These are phyloP conservation scores for Thermothelomyces thermophilus DNA, from an alignment of 2,329 filamentous ascomycete genomes.

Conservation along the genomic window DNA sequence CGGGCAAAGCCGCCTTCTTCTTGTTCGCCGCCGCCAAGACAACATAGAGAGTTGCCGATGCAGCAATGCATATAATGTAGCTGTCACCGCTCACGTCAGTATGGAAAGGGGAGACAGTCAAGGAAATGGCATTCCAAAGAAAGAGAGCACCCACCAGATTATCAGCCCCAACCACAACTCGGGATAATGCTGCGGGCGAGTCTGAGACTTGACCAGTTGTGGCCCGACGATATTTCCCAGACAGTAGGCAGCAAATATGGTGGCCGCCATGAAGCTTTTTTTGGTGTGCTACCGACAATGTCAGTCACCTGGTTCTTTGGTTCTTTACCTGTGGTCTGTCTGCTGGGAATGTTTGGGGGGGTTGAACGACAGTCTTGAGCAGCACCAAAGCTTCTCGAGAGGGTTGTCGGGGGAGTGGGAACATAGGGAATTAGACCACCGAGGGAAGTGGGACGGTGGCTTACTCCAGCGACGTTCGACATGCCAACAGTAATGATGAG, in stretches of 20 bases:
- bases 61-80: conserved; percentile 60
- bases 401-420: no score
- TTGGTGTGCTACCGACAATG: no score
- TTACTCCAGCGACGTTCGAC: conserved; percentile 69
- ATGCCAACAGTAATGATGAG: conserved; percentile 46
- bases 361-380: no score
- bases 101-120: not conserved
- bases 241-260: conserved; percentile 69
- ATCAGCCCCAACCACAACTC: conserved; percentile 65
- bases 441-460: no score
- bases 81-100: conserved; percentile 32
- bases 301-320: no score
- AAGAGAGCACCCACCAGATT: conserved; percentile 37
- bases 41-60: conserved; percentile 50
- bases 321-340: no score
- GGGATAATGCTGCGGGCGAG: conserved; percentile 56
- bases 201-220: conserved; percentile 61
- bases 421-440: no score
- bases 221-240: conserved; percentile 72
- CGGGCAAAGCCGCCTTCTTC: conserved; percentile 38
- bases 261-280: conserved; percentile 68
- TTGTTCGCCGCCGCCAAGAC: conserved; percentile 55
- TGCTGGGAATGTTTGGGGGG: no score
- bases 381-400: no score
- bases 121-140: not conserved